Evolutionary conservation across 768 basidiomycete species (phyloP).

Genomic region (Kwoniella mangroviensis): DNA sequence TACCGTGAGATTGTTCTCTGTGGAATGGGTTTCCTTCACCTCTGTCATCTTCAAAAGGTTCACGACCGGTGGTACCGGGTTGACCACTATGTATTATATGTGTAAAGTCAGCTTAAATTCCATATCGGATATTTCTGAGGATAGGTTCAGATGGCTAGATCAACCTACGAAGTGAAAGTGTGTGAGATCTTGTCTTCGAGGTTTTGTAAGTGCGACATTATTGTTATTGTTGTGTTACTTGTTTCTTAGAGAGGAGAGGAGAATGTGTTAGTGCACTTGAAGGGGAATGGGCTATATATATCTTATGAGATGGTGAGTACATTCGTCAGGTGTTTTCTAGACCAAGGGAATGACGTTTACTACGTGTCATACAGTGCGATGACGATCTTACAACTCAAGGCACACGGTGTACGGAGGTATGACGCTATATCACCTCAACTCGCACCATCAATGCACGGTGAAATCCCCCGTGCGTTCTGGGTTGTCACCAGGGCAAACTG

Average conservation of each 20-base stretch:
- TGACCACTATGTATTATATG: slow-evolving; percentile 30
- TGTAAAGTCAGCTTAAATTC: background rate
- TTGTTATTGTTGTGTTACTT: slow-evolving; percentile 11
- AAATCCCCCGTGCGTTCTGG: background rate
- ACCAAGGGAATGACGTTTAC: background rate
- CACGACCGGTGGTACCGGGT: slow-evolving; percentile 49
- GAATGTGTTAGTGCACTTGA: background rate
- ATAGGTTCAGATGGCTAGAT: background rate
- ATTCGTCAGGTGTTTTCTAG: background rate
- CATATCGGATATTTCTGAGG: background rate
- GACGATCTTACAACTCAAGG: background rate
- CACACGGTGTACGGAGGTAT: background rate
- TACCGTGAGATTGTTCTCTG: background rate
- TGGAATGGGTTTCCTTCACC: slow-evolving; percentile 15
- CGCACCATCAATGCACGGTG: background rate
- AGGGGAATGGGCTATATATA: slow-evolving; percentile 7
- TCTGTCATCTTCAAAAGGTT: slow-evolving; percentile 41
- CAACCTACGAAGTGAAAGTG: slow-evolving; percentile 29
- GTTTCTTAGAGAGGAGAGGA: background rate
- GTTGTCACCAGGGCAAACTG: background rate
- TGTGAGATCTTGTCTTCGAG: slow-evolving; percentile 17
- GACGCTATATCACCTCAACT: slow-evolving; percentile 1
- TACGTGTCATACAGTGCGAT: background rate
- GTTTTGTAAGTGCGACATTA: slow-evolving; percentile 21
- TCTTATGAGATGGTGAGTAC: background rate